phyloP scores from a whole-genome alignment of 495 filamentous ascomycete genomes.

The Penicillium bovifimosum region DNA sequence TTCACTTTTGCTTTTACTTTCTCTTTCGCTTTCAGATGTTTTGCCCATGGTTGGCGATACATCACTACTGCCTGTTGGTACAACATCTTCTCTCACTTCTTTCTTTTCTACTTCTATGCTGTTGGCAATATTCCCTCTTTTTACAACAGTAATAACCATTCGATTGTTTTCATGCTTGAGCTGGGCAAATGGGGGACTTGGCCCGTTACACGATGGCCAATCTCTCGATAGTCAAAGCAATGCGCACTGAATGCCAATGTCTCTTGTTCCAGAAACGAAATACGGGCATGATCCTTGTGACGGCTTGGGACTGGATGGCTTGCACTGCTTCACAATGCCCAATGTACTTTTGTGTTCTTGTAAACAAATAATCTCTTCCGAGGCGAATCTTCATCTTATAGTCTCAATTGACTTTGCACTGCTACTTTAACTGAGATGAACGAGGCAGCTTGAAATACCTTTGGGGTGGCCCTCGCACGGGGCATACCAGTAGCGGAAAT shows the following conservation, averaged over 20 bases:
- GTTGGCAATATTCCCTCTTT: background rate
- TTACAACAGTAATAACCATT: slow-evolving; percentile 3
- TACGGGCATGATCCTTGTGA: slow-evolving; percentile 3
- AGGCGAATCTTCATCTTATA: too few species aligned
- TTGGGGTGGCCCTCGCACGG: too few species aligned
- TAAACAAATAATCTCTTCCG: too few species aligned
- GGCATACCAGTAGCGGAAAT: background rate
- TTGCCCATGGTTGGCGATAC: too few species aligned
- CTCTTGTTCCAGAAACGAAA: background rate
- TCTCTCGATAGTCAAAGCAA: background rate
- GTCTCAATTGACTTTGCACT: too few species aligned
- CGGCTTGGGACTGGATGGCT: slow-evolving; percentile 12
- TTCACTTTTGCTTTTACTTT: background rate
- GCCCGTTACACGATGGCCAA: slow-evolving; percentile 2
- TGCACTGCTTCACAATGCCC: slow-evolving; percentile 12
- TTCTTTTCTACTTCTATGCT: background rate
- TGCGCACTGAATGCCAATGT: background rate
- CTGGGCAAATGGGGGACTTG: slow-evolving; percentile 17
- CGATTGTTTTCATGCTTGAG: slow-evolving; percentile 1
- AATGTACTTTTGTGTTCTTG: background rate
- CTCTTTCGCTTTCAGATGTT: too few species aligned
- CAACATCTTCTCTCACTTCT: background rate
- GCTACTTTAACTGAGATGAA: too few species aligned
- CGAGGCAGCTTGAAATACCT: too few species aligned
- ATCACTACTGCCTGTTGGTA: background rate